Base-by-base conservation (phyloP, 2,329 filamentous ascomycete genomes). In the Periconia sp. region DNA sequence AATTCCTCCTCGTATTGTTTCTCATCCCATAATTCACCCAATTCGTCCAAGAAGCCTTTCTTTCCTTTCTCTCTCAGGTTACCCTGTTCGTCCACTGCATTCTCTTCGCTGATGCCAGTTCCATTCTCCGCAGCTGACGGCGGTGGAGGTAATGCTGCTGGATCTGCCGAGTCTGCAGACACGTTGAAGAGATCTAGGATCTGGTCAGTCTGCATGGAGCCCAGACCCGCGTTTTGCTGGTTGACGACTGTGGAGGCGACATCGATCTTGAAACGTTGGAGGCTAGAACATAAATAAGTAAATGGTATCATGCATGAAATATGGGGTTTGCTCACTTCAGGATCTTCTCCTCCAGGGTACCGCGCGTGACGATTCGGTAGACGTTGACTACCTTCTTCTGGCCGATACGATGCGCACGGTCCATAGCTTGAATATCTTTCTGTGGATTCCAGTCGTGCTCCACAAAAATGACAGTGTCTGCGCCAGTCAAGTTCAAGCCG, bases 301-400 rank as follows among this genome's bases (percentile, higher is more conserved):
- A n/a, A n/a, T n/a, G n/a, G n/a, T n/a, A n/a, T n/a, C n/a, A n/a
- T n/a, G n/a, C n/a, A 22, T 1, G 11, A 11, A 11, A 22, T n/a
- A n/a, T n/a, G 15, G 32, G 15, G 25, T 25, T 36, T 35, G 77
- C 80, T 65, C 78, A 85, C 82, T 81, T 87, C 63, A 99, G 77
- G 65, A 99, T 99, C 82, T 99, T 99, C 78, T 99, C 94, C 72
- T 99, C 94, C 35, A 99, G 75, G 2, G 95, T 99, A 50, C 94
- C 94, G 56, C 94, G 83, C 5, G 94, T 99, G 61, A 99, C 94
- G 54, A 99, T 80, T 17, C 94, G 90, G 72, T 99, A 99, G 12
- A 99, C 94, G 65, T 99, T 99, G 57, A 99, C 94, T 25, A 97
- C 94, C 81, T 97, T 99, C 84, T 99, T 99, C 76, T 99, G 94